These are phyloP conservation scores for Bruguiera sexangula DNA, from an alignment of 345 rosid genomes.

Conservation along the genomic window DNA sequence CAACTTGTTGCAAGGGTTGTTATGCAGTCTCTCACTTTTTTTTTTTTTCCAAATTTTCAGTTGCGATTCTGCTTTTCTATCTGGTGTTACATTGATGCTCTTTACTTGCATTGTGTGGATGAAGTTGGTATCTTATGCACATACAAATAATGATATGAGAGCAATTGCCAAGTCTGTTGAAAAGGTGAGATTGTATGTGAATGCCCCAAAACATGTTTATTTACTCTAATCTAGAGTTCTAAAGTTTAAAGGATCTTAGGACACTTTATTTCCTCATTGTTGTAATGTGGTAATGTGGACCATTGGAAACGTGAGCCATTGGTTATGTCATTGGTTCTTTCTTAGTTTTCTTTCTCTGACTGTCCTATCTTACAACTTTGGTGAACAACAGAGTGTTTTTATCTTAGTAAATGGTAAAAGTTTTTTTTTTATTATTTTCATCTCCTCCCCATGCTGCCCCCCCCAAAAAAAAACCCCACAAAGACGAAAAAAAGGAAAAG, in stretches of 20 bases:
- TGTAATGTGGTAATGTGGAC: no score
- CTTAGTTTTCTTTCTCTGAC: no score
- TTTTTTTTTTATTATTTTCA: neutral
- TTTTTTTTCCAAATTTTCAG: slow-evolving; percentile 38
- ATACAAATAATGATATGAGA: slow-evolving; percentile 85
- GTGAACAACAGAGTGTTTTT: neutral
- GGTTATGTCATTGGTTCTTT: no score
- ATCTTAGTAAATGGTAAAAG: neutral
- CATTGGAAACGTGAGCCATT: no score
- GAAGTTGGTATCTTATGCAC: slow-evolving; percentile 90
- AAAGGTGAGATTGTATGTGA: slow-evolving; percentile 43
- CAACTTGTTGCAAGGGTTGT: neutral
- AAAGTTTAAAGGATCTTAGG: no score
- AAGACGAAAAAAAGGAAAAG: neutral
- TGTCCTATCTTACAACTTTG: no score
- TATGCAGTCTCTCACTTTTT: neutral
- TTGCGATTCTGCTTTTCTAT: slow-evolving; percentile 83
- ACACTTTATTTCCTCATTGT: no score
- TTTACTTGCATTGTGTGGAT: slow-evolving; percentile 96
- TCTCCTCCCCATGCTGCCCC: no score
- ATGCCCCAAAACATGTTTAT: no score
- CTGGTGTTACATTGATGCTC: slow-evolving; percentile 86
- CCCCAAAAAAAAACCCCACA: neutral
- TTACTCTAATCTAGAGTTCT: no score
- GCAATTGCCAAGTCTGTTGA: slow-evolving; percentile 50